Base-by-base conservation (phyloP, 176 grass and related monocot species). In the Musa itinerans region DNA sequence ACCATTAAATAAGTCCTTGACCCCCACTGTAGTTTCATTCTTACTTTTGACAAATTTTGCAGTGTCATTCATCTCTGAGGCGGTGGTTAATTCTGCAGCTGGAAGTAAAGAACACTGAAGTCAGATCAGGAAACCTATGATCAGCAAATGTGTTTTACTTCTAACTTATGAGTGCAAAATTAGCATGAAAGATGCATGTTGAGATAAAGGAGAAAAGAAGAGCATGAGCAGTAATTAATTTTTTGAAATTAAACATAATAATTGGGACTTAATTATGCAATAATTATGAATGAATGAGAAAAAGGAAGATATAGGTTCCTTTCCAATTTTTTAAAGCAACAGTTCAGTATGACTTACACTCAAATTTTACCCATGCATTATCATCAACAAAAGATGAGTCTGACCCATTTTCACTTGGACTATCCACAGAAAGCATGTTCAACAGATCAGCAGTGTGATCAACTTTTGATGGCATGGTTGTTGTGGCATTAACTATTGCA, bases 1-100 rank as follows among this genome's bases (percentile, higher is more conserved):
- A 73, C 87, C 90, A 77, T 92, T 99, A 78, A 94, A 92, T 68
- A 99, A 83, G 78, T 99, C 95, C 74, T 94, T 88, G 29, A 91
- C 71, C 65, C 81, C 88, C 19, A 76, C 70, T 69, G 82, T 52
- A 77, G 85, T 79, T 77, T 80, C 83, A 56, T 65, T 67, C 74
- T 80, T 81, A 63, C 74, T 73, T 68, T 81, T 79, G 68, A 22
- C 59, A 73, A 21, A 53, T 66, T 58, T 19, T 49, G 59, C 71
- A 27, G 58, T 63, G 66, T 65, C 73, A 21, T 0, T 43, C 4
- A 65, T 82, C 74, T 83, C 84, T 51, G 22, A 64, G 9, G 65
- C 25, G 27, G 26, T 83, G 15, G 63, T 65, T 57, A 71, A 20
- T 78, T 83, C 71, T 73, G 75, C 85, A 83, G 85, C 85, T 79